Percentiles rank a stretch among this genome's conserved stretches.
phyloP scores from a whole-genome alignment of 2,329 filamentous ascomycete genomes.

The Penicillium sp. region DNA sequence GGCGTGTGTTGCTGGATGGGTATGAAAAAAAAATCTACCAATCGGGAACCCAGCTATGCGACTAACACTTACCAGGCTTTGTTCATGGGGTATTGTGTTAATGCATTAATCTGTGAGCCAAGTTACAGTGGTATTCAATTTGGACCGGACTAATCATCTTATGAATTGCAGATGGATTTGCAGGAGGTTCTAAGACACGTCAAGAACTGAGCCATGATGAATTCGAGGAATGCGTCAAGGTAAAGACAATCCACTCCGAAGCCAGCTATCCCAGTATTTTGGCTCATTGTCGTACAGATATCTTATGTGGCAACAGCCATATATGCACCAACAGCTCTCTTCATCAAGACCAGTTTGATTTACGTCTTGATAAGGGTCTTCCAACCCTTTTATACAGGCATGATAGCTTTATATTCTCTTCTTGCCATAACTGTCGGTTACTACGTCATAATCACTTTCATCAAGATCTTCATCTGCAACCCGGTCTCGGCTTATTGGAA shows the following conservation, averaged over 20 bases:
- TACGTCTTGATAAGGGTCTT: constrained; percentile 19
- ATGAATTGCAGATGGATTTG: constrained; percentile 3
- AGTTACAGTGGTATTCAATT: background rate
- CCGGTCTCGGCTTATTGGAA: constrained; percentile 22
- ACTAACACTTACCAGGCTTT: constrained; percentile 1
- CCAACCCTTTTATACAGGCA: constrained; percentile 8
- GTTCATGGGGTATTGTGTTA: constrained; percentile 14
- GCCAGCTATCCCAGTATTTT: background rate
- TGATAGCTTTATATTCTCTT: constrained; percentile 14
- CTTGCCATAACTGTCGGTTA: constrained; percentile 15
- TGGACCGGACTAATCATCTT: background rate
- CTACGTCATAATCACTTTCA: constrained; percentile 21
- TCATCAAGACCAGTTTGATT: constrained; percentile 20
- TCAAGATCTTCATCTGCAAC: constrained; percentile 22
- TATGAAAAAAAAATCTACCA: background rate
- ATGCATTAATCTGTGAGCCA: constrained; percentile 13
- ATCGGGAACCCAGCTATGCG: background rate
- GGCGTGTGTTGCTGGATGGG: constrained; percentile 14
- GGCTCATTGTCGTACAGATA: constrained; percentile 1
- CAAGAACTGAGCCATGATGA: background rate
- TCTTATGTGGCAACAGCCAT: constrained; percentile 19
- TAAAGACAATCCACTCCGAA: background rate
- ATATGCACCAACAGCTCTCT: constrained; percentile 20
- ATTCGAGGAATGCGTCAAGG: constrained; percentile 10
- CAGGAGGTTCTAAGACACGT: background rate